Evolutionary conservation across 768 basidiomycete genomes (phyloP).

Genomic region (Hygrophorus pudorinus): DNA sequence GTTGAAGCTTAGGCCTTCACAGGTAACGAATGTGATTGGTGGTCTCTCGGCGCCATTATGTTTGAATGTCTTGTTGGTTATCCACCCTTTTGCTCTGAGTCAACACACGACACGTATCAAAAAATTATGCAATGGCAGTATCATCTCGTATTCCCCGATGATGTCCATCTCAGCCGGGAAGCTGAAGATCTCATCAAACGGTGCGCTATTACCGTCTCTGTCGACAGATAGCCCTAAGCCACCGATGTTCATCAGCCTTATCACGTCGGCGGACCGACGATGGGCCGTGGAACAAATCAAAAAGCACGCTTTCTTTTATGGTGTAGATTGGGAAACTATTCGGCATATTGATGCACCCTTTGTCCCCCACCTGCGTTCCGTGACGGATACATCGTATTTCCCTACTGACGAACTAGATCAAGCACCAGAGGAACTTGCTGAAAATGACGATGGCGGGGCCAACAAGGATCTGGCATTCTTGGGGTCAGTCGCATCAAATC

Average conservation of each 20-base stretch:
- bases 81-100: constrained; percentile 92
- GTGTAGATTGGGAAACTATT: constrained; percentile 88
- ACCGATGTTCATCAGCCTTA: constrained; percentile 40
- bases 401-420: constrained; percentile 91
- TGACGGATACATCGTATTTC: constrained; percentile 98
- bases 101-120: constrained; percentile 94
- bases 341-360: constrained; percentile 90
- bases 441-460: constrained; percentile 27
- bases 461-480: constrained; percentile 59
- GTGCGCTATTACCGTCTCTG: constrained; percentile 29
- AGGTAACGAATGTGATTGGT: constrained; percentile 85
- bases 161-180: constrained; percentile 86
- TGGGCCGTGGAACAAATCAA: constrained; percentile 82
- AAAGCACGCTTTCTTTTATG: constrained; percentile 87
- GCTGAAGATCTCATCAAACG: constrained; percentile 82
- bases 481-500: constrained; percentile 31
- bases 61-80: constrained; percentile 97
- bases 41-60: constrained; percentile 98
- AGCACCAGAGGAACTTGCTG: constrained; percentile 36
- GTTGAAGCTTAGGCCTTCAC: too few species aligned
- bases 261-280: constrained; percentile 76
- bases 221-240: not conserved
- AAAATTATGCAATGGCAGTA: constrained; percentile 95
- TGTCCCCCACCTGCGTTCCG: constrained; percentile 86
- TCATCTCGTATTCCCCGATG: constrained; percentile 84